Evolutionary conservation across 129 eudicot genomes (phyloP).

Genomic region (Mikania micrantha): DNA sequence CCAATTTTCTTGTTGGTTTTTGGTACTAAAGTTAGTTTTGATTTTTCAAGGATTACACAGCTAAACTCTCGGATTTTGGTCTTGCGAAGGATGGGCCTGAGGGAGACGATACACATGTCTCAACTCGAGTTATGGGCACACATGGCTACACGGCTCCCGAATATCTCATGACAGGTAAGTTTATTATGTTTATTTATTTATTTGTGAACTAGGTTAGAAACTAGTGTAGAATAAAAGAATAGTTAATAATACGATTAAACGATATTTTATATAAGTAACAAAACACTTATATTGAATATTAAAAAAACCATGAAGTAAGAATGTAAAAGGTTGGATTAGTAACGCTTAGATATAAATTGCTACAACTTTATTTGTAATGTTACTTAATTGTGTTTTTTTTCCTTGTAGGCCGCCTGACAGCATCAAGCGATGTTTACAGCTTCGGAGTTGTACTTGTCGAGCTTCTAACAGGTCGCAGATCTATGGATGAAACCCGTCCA

Average conservation of each 20-base stretch:
- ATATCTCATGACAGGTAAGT: constrained; percentile 43
- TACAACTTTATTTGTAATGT: neutral
- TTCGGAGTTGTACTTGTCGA: constrained; percentile 76
- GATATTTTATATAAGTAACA: too few species aligned
- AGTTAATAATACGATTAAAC: too few species aligned
- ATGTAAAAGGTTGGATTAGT: too few species aligned
- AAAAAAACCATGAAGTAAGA: too few species aligned
- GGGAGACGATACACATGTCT: constrained; percentile 33
- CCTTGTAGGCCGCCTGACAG: constrained; percentile 69
- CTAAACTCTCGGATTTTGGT: constrained; percentile 41
- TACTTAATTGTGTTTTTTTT: constrained; percentile 5
- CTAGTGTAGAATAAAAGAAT: too few species aligned
- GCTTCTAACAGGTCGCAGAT: constrained; percentile 60
- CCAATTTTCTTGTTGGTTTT: neutral
- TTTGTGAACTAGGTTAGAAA: too few species aligned
- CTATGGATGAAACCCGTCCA: constrained; percentile 64
- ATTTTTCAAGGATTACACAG: constrained; percentile 26
- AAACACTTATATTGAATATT: too few species aligned
- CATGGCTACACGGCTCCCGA: constrained; percentile 75
- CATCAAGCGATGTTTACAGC: constrained; percentile 84
- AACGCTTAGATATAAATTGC: too few species aligned
- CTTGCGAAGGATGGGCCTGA: constrained; percentile 39
- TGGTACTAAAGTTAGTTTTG: constrained; percentile 3
- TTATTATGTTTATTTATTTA: too few species aligned
- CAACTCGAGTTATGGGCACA: constrained; percentile 48